A percentile compares a stretch with the other conserved stretches of the same genome.
phyloP scores from a whole-genome alignment of 2,329 filamentous ascomycete genomes.

The Xylariaceae sp. region DNA sequence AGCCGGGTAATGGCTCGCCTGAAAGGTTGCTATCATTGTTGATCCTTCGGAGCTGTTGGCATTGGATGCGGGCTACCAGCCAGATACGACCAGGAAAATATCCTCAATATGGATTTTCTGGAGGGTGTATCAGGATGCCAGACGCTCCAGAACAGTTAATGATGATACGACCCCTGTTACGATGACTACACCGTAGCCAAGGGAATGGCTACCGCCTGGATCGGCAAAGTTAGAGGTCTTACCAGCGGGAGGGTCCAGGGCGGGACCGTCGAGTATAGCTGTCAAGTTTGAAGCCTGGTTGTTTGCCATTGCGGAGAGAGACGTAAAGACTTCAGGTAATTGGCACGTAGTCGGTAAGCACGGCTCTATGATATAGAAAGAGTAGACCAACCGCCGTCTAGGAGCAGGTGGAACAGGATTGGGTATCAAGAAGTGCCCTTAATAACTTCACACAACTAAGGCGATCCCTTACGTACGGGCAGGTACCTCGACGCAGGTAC shows the following conservation, averaged over 20 bases:
- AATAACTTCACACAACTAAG: no score
- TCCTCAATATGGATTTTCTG: constrained; percentile 3
- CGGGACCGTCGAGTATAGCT: constrained; percentile 3
- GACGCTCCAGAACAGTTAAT: constrained; percentile 1
- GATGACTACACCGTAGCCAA: constrained; percentile 6
- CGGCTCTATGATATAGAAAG: background rate
- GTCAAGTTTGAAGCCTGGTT: background rate
- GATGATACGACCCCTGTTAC: background rate
- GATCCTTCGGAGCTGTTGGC: no score
- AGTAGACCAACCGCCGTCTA: no score
- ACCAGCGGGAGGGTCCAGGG: constrained; percentile 3
- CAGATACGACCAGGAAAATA: background rate
- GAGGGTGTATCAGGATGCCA: constrained; percentile 1
- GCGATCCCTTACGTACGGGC: no score
- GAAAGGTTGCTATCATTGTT: no score
- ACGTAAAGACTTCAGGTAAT: background rate
- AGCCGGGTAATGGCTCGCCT: background rate
- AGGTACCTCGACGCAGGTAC: no score
- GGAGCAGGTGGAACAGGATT: no score
- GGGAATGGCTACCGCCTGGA: constrained; percentile 4
- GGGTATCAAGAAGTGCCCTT: no score
- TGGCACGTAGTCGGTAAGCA: background rate
- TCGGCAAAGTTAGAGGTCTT: constrained; percentile 4
- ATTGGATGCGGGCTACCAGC: no score
- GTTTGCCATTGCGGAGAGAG: background rate